Conservation (phyloP, 495 filamentous ascomycete species). For the Sporormia fimetaria region DNA sequence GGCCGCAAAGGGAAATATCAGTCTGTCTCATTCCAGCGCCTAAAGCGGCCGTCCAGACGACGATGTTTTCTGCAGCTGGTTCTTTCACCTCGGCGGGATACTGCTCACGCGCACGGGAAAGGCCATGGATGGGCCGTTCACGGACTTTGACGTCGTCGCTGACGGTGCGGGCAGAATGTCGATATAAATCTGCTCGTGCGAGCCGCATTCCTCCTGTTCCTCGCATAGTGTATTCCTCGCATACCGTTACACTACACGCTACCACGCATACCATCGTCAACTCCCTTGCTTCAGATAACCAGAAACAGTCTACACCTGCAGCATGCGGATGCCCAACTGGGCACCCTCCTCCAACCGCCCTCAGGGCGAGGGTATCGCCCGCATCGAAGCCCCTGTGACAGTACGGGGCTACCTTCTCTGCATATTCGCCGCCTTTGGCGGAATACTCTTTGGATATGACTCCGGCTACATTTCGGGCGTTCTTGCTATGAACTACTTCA, state of each 20-base stretch:
- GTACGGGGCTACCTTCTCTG: conserved; percentile 33
- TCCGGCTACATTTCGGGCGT: conserved; percentile 35
- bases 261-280: neutral
- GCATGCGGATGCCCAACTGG: conserved; percentile 20
- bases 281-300: neutral
- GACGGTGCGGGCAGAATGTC: neutral
- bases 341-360: conserved; percentile 18
- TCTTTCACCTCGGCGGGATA: too few species aligned
- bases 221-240: too few species aligned
- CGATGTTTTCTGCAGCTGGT: too few species aligned
- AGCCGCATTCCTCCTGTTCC: neutral
- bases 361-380: conserved; percentile 19
- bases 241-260: neutral
- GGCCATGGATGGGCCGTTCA: neutral
- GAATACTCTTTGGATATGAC: conserved; percentile 37
- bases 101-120: neutral
- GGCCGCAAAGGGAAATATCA: too few species aligned
- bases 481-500: conserved; percentile 25
- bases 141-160: neutral
- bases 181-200: neutral
- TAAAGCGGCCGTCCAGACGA: too few species aligned
- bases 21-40: too few species aligned
- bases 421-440: conserved; percentile 35
- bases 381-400: conserved; percentile 35
- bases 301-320: too few species aligned